Evolutionary conservation across 2,329 filamentous ascomycete species (phyloP).

Genomic region (Penicillium sclerotigenum): DNA sequence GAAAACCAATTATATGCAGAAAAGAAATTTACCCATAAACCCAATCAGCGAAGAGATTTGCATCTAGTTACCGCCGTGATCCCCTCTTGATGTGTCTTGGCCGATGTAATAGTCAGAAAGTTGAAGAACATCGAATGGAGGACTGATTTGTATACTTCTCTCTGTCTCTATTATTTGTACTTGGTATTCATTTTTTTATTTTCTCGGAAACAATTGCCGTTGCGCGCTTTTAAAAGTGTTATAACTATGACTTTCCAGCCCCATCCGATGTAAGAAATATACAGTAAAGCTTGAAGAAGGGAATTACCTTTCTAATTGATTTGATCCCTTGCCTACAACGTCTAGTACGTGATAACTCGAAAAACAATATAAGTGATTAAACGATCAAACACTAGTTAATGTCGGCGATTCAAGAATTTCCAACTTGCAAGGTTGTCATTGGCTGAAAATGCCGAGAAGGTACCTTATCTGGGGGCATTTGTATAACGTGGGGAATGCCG

Average conservation of each 20-base stretch:
- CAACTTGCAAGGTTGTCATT: constrained; percentile 8
- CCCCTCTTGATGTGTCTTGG: constrained; percentile 4
- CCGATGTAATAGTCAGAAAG: not conserved
- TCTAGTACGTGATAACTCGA: not conserved
- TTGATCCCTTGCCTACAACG: not conserved
- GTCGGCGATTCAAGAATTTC: constrained; percentile 13
- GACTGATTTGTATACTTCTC: constrained; percentile 8
- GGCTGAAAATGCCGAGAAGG: constrained; percentile 14
- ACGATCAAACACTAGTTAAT: not conserved
- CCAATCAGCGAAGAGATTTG: constrained; percentile 10
- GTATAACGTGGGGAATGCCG: constrained; percentile 12
- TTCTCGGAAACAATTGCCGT: not conserved
- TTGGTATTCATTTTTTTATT: not conserved
- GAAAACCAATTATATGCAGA: constrained; percentile 1
- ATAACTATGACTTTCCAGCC: not conserved
- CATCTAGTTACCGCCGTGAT: constrained; percentile 7
- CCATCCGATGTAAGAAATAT: not conserved
- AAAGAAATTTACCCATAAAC: constrained; percentile 14
- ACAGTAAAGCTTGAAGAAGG: not conserved
- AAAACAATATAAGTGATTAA: not conserved
- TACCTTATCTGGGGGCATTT: constrained; percentile 17
- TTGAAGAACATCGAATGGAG: constrained; percentile 1
- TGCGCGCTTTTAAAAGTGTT: not conserved
- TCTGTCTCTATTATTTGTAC: constrained; percentile 2
- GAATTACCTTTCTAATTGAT: not conserved